phyloP scores from a whole-genome alignment of 139 green algal species.

The Ulvella scutata region DNA sequence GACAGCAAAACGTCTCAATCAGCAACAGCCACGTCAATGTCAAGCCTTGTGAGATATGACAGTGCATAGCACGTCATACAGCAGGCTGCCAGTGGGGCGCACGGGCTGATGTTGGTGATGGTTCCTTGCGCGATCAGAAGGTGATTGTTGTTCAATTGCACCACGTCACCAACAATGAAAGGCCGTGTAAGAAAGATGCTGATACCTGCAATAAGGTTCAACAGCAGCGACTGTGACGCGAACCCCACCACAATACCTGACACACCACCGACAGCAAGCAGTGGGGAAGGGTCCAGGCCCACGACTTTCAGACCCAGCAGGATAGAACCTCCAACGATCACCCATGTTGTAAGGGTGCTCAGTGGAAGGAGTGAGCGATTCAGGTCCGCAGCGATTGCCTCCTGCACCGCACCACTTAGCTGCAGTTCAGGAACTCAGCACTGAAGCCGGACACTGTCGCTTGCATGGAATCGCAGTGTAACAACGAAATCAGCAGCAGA shows the following conservation, averaged over 20 bases:
- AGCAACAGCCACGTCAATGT: too few species aligned
- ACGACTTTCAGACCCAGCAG: neutral
- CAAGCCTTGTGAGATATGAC: too few species aligned
- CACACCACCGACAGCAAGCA: neutral
- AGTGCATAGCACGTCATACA: too few species aligned
- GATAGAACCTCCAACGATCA: neutral
- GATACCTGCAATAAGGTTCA: neutral
- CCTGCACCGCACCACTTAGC: neutral
- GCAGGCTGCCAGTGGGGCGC: too few species aligned
- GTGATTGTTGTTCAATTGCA: neutral
- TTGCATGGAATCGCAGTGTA: too few species aligned
- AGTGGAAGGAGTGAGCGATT: neutral
- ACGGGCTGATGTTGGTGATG: neutral
- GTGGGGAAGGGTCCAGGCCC: neutral
- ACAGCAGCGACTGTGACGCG: neutral
- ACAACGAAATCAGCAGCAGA: too few species aligned
- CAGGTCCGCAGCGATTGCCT: neutral
- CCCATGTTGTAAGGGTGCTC: neutral
- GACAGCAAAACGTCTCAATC: too few species aligned
- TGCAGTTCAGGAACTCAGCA: too few species aligned
- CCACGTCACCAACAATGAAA: neutral
- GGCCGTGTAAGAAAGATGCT: neutral
- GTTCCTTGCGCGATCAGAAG: neutral
- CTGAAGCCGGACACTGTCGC: too few species aligned
- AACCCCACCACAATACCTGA: neutral